Base-by-base conservation (phyloP, 225 moss, liverwort and hornwort genomes). In the Antitrichia curtipendula region DNA sequence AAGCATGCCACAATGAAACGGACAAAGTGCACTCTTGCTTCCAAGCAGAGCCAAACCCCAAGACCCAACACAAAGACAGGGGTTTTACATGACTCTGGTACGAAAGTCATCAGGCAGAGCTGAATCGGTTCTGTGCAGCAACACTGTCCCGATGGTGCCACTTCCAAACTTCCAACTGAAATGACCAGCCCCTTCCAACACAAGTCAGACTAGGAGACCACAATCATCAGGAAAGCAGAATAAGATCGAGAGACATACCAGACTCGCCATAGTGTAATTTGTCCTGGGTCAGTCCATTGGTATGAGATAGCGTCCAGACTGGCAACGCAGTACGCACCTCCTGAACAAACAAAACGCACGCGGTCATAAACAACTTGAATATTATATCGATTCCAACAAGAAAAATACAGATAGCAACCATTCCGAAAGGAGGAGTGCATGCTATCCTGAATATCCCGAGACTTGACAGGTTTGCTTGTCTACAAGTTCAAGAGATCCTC, bases 261-360 rank as follows among this genome's bases (percentile, higher is more conserved):
- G 95, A 96, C 80, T 93, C 92, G 28, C 99, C 95, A 78, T 97
- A 99, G 85, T 97, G 99, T 25, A 92, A 87, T 47, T 96, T 96
- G 47, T 97, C 96, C 49, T 90, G 88, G 72, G 93, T 95, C 65
- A 99, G 92, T 49, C 99, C 99, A 88, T 93, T 99, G 36, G 91
- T 95, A 81, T 85, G 90, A 28, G 97, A 89, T 18, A 96, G 78
- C n/a, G 95, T 93, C 99, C 99, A 99, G 58, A 99, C 93, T n/a
- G 95, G 96, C 89, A 99, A 80, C 32, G 92, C 89, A 54, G 94
- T 96, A 56, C 95, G 94, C 87, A 95, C 93, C 90, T 97, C 99
- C 97, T 99, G 89, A 32, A 82, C 41, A 71, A 81, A 75, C 31
- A 45, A 7, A 38, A 73, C 29, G 49, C 32, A 85, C 21, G 74